Evolutionary conservation across 2,329 filamentous ascomycete genomes (phyloP), one percentile per base, ranked within the genome.

Genomic region (Pezicula carpinea): DNA sequence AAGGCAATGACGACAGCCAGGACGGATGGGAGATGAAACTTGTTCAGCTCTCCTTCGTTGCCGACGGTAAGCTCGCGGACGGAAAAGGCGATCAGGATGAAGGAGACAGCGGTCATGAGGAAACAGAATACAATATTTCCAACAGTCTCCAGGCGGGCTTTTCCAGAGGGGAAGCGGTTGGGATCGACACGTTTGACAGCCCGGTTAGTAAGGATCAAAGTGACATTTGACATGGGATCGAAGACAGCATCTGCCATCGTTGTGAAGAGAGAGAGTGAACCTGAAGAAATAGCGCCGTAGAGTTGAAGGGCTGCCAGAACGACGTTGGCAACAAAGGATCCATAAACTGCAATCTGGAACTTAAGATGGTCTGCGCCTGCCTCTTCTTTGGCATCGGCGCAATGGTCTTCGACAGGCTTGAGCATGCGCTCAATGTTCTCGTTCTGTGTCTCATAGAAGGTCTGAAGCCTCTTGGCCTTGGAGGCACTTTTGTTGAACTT

Each of bases 41-140:
- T 60, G 57, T 85, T 86, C 1, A 74, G 69, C 0, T 72, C 68
- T 1, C 60, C 57, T 23, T 68, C 69, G 4, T 67, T 67, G 1
- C 72, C 73, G 38, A 73, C 68, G 1, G 70, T 74, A 2, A 97
- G 74, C 48, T 95, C 84, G 46, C 82, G 79, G 22, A 81, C 75
- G 1, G 91, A 90, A 64, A 96, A 89, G 18, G 92, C 89, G 59
- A 99, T 93, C 47, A 99, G 82, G 61, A 97, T 89, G 55, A 95
- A 75, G 0, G 90, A 96, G 6, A 97, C 92, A 8, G 89, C 75
- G 17, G 84, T 90, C 93, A 99, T 97, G 58, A 99, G 75, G 67
- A 95, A 95, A 69, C 90, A 96, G 68, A 99, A 99, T 50, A 86
- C 82, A 54, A 97, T 96, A 62, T 97, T 99, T 44, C 93, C 93